Conservation (phyloP, 2,329 filamentous ascomycete genomes). For the Pseudogymnoascus sp. region DNA sequence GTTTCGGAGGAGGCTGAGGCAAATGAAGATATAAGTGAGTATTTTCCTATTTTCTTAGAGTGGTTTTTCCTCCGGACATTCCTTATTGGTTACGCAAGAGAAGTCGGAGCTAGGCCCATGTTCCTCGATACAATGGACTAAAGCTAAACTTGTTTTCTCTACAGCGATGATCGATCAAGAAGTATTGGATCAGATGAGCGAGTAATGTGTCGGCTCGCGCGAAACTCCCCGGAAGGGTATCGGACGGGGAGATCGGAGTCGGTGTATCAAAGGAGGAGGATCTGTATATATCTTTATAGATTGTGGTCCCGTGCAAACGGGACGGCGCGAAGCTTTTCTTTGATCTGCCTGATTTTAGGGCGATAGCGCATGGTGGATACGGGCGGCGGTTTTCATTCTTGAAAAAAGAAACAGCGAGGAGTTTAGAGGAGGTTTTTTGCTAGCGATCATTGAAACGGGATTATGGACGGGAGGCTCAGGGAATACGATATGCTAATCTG, state of each 20-base stretch:
- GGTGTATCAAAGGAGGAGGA: background rate
- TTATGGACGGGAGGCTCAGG: background rate
- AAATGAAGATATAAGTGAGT: constrained; percentile 4
- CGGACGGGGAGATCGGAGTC: background rate
- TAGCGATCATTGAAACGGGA: background rate
- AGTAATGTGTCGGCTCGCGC: background rate
- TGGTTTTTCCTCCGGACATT: background rate
- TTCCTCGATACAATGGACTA: background rate
- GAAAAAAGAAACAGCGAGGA: constrained; percentile 2
- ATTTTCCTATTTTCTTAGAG: background rate
- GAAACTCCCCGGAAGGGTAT: background rate
- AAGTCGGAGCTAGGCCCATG: background rate
- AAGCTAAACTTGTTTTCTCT: constrained; percentile 1
- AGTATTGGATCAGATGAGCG: background rate
- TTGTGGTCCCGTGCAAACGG: background rate
- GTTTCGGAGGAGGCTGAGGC: background rate
- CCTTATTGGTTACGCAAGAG: background rate
- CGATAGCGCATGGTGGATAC: background rate
- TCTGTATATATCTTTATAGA: constrained; percentile 10
- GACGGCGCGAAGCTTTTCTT: background rate
- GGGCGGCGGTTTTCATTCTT: background rate
- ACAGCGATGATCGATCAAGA: background rate
- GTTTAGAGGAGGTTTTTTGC: background rate
- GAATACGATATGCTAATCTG: background rate
- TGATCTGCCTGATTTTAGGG: background rate